phyloP scores from a whole-genome alignment of 768 basidiomycete genomes.

The Cubamyces lactineus region DNA sequence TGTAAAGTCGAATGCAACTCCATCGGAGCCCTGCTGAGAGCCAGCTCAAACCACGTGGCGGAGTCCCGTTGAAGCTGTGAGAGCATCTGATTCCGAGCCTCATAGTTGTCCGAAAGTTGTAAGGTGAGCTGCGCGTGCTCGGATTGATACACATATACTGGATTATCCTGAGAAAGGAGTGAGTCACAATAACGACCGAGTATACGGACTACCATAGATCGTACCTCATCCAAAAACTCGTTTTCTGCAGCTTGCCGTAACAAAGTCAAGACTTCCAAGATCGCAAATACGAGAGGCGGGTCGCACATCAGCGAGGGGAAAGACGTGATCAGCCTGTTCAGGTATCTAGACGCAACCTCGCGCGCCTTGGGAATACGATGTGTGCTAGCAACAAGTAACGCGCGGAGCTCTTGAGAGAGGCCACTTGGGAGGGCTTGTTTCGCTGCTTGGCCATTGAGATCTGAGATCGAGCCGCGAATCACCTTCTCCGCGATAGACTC shows the following conservation, averaged over 20 bases:
- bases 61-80: slow-evolving; percentile 73
- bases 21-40: slow-evolving; percentile 85
- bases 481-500: slow-evolving; percentile 88
- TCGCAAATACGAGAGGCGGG: slow-evolving; percentile 80
- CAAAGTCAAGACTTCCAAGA: slow-evolving; percentile 90
- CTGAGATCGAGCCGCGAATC: slow-evolving; percentile 71
- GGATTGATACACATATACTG: slow-evolving; percentile 81
- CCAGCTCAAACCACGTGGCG: slow-evolving; percentile 83
- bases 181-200: not conserved
- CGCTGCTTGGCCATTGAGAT: slow-evolving; percentile 73
- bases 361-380: slow-evolving; percentile 83
- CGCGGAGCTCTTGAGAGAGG: slow-evolving; percentile 73
- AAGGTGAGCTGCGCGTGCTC: slow-evolving; percentile 74
- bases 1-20: slow-evolving; percentile 92
- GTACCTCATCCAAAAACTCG: slow-evolving; percentile 88
- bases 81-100: slow-evolving; percentile 82
- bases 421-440: slow-evolving; percentile 74
- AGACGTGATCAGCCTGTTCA: slow-evolving; percentile 83
- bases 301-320: slow-evolving; percentile 97
- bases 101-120: slow-evolving; percentile 84
- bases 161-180: slow-evolving; percentile 72
- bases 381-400: slow-evolving; percentile 77
- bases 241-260: slow-evolving; percentile 88
- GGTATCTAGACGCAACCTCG: slow-evolving; percentile 79
- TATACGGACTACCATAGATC: not conserved